Conservation (phyloP, 176 grass and related monocot species). For the Bolboschoenus planiculmis region DNA sequence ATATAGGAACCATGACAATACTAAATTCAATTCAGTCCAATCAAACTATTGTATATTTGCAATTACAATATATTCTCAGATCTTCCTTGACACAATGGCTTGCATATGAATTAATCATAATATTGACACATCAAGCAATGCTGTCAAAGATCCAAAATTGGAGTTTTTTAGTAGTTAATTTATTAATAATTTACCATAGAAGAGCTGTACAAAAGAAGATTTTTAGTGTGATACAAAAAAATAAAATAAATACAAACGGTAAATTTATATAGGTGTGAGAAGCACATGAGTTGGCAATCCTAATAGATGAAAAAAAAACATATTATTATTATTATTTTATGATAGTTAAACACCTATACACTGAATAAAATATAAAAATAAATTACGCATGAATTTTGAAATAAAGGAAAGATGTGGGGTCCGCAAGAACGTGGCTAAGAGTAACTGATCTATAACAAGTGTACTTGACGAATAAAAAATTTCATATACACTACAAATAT, state of each 20-base stretch:
- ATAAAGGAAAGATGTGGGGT: background rate
- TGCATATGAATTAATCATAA: background rate
- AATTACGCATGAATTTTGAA: background rate
- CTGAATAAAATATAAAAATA: background rate
- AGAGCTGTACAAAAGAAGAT: background rate
- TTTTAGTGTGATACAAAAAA: background rate
- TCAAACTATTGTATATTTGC: background rate
- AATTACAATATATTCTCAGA: background rate
- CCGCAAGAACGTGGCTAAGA: background rate
- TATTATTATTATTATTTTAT: background rate
- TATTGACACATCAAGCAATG: background rate
- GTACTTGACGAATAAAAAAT: background rate
- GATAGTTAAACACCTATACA: background rate
- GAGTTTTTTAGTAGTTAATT: background rate
- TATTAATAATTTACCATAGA: background rate
- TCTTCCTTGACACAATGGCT: background rate
- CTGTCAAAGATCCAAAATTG: background rate
- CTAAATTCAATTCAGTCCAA: background rate
- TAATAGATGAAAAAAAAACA: background rate
- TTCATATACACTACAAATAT: too few relatives aligned
- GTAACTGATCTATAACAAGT: conserved; percentile 8
- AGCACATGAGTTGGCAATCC: conserved; percentile 7
- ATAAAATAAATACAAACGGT: background rate
- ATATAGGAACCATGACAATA: too few relatives aligned
- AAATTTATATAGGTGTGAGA: background rate